Evolutionary conservation across 1,284 basidiomycete genomes (phyloP).

Genomic region (Ustilago sp.): DNA sequence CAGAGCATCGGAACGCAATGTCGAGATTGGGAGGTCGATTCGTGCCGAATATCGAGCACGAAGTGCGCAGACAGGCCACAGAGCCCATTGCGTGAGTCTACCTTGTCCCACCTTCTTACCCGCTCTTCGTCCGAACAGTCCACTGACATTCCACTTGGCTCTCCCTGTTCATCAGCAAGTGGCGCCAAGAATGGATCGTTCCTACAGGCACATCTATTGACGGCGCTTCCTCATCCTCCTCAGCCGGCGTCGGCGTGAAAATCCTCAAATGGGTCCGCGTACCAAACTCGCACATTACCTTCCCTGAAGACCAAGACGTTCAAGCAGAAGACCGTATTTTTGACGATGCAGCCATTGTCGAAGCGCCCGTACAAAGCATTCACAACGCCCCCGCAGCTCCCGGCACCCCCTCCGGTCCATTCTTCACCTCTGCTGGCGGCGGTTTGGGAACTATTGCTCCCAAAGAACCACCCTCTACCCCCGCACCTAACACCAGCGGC

Average conservation of each 20-base stretch:
- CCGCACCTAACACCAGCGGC: slow-evolving; percentile 3
- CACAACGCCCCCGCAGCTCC: slow-evolving; percentile 38
- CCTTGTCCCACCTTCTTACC: not conserved
- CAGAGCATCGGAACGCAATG: slow-evolving; percentile 17
- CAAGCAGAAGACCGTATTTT: slow-evolving; percentile 27
- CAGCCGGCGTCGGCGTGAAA: slow-evolving; percentile 21
- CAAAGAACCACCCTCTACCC: slow-evolving; percentile 22
- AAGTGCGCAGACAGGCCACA: slow-evolving; percentile 37
- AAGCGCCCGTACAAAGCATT: slow-evolving; percentile 45
- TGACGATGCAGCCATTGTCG: slow-evolving; percentile 40
- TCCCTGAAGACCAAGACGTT: slow-evolving; percentile 47
- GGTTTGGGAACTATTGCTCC: slow-evolving; percentile 45
- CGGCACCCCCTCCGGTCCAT: slow-evolving; percentile 11
- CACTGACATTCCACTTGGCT: not conserved
- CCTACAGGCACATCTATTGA: slow-evolving; percentile 18
- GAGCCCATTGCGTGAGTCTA: slow-evolving; percentile 37
- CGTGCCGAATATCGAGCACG: slow-evolving; percentile 48
- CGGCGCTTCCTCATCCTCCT: slow-evolving; percentile 16
- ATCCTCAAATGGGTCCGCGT: slow-evolving; percentile 45
- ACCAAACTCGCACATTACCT: slow-evolving; percentile 9
- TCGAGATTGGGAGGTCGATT: slow-evolving; percentile 43
- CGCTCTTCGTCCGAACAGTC: not conserved
- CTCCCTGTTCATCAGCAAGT: slow-evolving; percentile 21
- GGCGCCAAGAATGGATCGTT: slow-evolving; percentile 40
- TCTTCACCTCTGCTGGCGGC: slow-evolving; percentile 22